phyloP scores from a whole-genome alignment of 2,329 filamentous ascomycete genomes.

The Colletotrichum chlorophyti region DNA sequence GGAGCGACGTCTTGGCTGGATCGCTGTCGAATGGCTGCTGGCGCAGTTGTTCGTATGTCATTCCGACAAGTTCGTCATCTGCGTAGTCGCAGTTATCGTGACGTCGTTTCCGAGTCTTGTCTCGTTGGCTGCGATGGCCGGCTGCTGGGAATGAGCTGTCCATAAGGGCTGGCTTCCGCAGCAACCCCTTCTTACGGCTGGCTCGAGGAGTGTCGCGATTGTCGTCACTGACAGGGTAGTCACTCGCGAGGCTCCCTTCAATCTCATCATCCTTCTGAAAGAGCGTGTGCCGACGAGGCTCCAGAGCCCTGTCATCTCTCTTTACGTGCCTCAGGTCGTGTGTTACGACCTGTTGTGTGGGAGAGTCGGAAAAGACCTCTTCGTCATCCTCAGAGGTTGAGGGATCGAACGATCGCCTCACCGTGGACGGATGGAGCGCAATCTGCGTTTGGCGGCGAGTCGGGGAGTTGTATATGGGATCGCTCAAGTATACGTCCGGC shows the following conservation, averaged over 20 bases:
- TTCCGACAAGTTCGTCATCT: conserved; percentile 59
- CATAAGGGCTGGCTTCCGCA: conserved; percentile 29
- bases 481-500: conserved; percentile 1
- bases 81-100: conserved; percentile 61
- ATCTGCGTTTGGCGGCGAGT: conserved; percentile 39
- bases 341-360: conserved; percentile 31
- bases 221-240: conserved; percentile 21
- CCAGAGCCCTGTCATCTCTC: not conserved
- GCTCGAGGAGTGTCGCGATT: conserved; percentile 28
- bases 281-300: not conserved
- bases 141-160: conserved; percentile 32
- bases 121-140: conserved; percentile 22
- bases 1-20: conserved; percentile 53
- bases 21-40: conserved; percentile 64
- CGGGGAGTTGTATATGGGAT: conserved; percentile 23
- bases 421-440: conserved; percentile 46
- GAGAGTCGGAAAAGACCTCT: conserved; percentile 35
- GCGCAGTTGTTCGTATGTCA: conserved; percentile 59
- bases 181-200: conserved; percentile 28
- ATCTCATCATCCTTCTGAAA: conserved; percentile 9
- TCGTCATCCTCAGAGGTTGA: conserved; percentile 33
- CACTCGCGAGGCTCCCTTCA: conserved; percentile 22
- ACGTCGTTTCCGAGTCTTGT: conserved; percentile 47
- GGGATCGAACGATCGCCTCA: conserved; percentile 35
- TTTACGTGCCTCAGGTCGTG: conserved; percentile 1